Conservation (phyloP, 768 basidiomycete species). For the Tricholoma flavovirens region DNA sequence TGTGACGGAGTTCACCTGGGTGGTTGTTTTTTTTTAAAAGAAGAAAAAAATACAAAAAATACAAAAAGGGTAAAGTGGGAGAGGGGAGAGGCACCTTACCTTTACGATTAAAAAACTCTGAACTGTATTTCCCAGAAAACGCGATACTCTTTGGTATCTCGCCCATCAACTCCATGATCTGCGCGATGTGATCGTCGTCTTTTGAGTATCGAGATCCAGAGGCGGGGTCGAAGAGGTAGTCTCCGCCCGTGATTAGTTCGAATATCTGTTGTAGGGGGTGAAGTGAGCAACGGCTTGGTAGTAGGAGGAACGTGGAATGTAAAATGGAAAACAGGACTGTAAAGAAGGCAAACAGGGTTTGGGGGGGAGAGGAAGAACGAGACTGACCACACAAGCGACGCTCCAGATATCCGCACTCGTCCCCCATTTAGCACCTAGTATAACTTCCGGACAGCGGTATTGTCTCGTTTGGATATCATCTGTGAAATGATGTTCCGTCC, state of each 20-base stretch:
- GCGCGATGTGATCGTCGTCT: slow-evolving; percentile 95
- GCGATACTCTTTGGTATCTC: slow-evolving; percentile 82
- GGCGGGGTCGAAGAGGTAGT: slow-evolving; percentile 97
- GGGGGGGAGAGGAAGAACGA: background rate
- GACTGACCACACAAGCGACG: slow-evolving; percentile 84
- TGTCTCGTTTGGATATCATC: slow-evolving; percentile 98
- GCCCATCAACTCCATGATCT: slow-evolving; percentile 94
- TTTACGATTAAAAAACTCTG: slow-evolving; percentile 95
- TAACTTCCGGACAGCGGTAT: slow-evolving; percentile 96
- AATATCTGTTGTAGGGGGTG: slow-evolving; percentile 77
- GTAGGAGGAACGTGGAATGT: too few relatives aligned
- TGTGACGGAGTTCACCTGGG: slow-evolving; percentile 80
- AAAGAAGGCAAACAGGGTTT: too few relatives aligned
- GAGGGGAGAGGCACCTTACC: slow-evolving; percentile 42
- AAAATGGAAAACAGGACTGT: background rate
- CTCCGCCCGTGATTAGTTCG: slow-evolving; percentile 92
- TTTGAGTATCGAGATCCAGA: slow-evolving; percentile 93
- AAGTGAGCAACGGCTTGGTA: too few relatives aligned
- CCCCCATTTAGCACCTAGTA: slow-evolving; percentile 94
- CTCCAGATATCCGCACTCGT: slow-evolving; percentile 96
- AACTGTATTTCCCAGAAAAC: slow-evolving; percentile 86
- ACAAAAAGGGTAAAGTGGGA: background rate
- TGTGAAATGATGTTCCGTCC: slow-evolving; percentile 95
- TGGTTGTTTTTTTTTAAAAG: too few relatives aligned
- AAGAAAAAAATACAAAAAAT: too few relatives aligned